phyloP scores from a whole-genome alignment of 305 asterid species.

The Fraxinus albicans region DNA sequence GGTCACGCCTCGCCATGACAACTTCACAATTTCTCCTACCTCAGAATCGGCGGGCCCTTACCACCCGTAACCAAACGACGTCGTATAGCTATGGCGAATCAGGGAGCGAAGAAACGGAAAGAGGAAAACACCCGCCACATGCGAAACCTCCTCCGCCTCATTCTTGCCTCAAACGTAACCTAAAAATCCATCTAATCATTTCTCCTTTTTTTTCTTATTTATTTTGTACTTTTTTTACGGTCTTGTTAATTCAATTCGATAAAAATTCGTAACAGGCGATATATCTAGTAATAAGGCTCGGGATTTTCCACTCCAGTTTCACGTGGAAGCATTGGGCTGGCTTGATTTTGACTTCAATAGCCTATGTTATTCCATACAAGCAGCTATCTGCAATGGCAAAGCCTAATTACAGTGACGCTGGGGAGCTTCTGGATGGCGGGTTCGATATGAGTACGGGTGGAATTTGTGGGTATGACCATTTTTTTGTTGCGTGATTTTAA shows the following conservation, averaged over 20 bases:
- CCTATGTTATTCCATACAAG: conserved; percentile 74
- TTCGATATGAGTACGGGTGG: conserved; percentile 93
- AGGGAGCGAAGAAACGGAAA: conserved; percentile 95
- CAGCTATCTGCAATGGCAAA: conserved; percentile 80
- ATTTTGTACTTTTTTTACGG: not conserved
- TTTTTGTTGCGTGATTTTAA: not conserved
- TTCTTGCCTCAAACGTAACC: conserved; percentile 72
- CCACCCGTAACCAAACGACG: conserved; percentile 25
- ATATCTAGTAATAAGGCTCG: conserved; percentile 71
- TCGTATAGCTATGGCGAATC: conserved; percentile 75
- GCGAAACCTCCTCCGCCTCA: conserved; percentile 61
- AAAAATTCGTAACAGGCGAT: conserved; percentile 44
- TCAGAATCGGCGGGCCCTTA: not conserved
- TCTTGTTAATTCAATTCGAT: conserved; percentile 9
- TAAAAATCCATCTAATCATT: not conserved
- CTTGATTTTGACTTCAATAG: conserved; percentile 66
- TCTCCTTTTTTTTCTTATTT: not conserved
- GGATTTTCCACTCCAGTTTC: conserved; percentile 75
- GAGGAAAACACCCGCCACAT: conserved; percentile 88
- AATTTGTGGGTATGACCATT: conserved; percentile 67
- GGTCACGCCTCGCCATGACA: not conserved
- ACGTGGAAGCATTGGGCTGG: conserved; percentile 81
- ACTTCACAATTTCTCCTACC: not conserved
- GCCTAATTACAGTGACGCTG: conserved; percentile 61
- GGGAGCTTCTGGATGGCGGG: conserved; percentile 93